Conservation (phyloP, 768 basidiomycete species). For the Amanita fuliginea region DNA sequence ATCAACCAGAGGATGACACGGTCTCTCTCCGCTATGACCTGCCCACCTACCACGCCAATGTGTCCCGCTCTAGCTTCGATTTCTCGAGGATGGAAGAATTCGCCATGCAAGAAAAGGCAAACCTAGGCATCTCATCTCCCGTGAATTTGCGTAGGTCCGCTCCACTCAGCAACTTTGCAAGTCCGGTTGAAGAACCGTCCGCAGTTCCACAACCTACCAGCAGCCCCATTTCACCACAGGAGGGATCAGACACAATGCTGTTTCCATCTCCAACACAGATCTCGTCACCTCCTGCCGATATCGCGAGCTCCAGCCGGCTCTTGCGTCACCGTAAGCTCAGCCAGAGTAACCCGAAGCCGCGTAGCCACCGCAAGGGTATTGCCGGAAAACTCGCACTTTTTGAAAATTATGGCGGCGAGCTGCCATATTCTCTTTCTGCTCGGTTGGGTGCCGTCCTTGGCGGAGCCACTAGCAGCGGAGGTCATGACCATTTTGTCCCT, state of each 20-base stretch:
- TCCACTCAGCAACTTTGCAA: slow-evolving; percentile 2
- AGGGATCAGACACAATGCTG: neutral
- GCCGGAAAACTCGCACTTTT: slow-evolving; percentile 89
- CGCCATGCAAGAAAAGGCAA: slow-evolving; percentile 55
- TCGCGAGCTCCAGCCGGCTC: slow-evolving; percentile 18
- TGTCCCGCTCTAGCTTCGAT: slow-evolving; percentile 51
- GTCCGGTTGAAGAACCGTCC: neutral
- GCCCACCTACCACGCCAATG: slow-evolving; percentile 61
- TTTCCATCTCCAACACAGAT: neutral
- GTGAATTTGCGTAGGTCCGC: slow-evolving; percentile 6
- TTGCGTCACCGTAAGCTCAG: slow-evolving; percentile 80
- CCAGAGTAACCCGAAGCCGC: slow-evolving; percentile 64
- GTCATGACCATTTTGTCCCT: slow-evolving; percentile 4
- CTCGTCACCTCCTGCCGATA: slow-evolving; percentile 6
- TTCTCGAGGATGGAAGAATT: slow-evolving; percentile 72
- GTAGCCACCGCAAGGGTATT: slow-evolving; percentile 43
- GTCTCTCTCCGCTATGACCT: slow-evolving; percentile 33
- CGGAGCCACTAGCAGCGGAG: slow-evolving; percentile 11
- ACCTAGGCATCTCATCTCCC: slow-evolving; percentile 47
- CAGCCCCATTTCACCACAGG: neutral
- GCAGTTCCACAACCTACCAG: neutral
- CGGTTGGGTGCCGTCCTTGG: slow-evolving; percentile 18
- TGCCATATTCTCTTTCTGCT: slow-evolving; percentile 34
- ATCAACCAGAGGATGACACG: slow-evolving; percentile 23
- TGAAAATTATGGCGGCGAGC: slow-evolving; percentile 46